Conservation (phyloP, 2,329 filamentous ascomycete genomes). For the Trichoderma aggressivum region DNA sequence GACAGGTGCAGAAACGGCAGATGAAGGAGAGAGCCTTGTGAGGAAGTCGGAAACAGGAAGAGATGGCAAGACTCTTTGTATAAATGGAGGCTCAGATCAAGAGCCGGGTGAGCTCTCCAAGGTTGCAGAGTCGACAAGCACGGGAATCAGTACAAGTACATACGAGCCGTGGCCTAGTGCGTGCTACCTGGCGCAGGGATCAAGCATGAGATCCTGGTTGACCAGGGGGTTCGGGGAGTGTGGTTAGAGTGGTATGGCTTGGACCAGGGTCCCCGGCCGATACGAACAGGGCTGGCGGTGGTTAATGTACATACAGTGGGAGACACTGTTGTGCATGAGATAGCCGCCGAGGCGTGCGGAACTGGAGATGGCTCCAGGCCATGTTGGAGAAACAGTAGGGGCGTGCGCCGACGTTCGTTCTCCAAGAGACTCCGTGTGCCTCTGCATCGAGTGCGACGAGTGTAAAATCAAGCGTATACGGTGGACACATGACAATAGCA, state of each 20-base stretch:
- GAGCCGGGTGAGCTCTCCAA: conserved; percentile 19
- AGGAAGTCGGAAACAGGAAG: conserved; percentile 12
- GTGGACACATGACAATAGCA: conserved; percentile 15
- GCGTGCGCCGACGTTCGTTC: not conserved
- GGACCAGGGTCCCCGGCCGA: conserved; percentile 17
- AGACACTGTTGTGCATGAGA: conserved; percentile 31
- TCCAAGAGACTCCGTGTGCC: not conserved
- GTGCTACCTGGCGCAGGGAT: conserved; percentile 22
- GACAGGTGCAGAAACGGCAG: conserved; percentile 5
- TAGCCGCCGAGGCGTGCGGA: conserved; percentile 28
- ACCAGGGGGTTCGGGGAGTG: conserved; percentile 22
- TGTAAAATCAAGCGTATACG: not conserved
- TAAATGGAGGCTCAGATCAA: conserved; percentile 23
- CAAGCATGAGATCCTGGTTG: conserved; percentile 18
- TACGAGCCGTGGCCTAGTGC: not conserved
- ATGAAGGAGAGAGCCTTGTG: conserved; percentile 17
- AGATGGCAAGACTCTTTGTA: conserved; percentile 25
- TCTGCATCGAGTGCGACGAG: not conserved
- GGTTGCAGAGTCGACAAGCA: conserved; percentile 19
- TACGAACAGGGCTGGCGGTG: conserved; percentile 20
- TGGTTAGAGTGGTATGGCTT: not conserved
- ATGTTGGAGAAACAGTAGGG: conserved; percentile 1
- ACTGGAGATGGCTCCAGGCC: not conserved
- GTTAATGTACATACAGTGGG: conserved; percentile 16
- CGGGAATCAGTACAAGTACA: conserved; percentile 11